phyloP scores from a whole-genome alignment of 768 basidiomycete species.

The Tulasnella sp. region DNA sequence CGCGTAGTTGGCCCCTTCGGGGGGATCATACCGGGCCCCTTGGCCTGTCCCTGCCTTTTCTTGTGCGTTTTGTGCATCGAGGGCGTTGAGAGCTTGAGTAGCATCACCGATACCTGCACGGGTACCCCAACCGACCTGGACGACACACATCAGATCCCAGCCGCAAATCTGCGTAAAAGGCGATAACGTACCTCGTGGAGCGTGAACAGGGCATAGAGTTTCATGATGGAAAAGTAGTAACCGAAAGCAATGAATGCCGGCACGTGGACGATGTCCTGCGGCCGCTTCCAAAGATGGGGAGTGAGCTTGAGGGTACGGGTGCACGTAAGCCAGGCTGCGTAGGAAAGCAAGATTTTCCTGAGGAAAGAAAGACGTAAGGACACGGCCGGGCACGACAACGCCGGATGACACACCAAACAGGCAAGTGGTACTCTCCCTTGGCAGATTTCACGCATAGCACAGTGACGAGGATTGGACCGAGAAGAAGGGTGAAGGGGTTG shows the following conservation, averaged over 20 bases:
- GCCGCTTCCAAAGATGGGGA: conserved; percentile 68
- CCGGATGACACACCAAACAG: conserved; percentile 51
- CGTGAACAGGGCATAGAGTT: conserved; percentile 79
- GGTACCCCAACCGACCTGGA: conserved; percentile 74
- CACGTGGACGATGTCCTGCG: conserved; percentile 64
- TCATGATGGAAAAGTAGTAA: conserved; percentile 93
- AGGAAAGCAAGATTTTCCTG: conserved; percentile 30
- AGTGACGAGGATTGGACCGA: conserved; percentile 68
- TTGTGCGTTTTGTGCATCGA: conserved; percentile 24
- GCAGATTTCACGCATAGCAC: conserved; percentile 72
- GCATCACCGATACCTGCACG: conserved; percentile 85
- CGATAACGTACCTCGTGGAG: conserved; percentile 84
- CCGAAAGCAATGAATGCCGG: conserved; percentile 84
- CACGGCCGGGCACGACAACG: neutral
- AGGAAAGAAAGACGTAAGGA: neutral
- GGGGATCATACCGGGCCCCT: neutral
- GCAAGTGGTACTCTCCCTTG: conserved; percentile 66
- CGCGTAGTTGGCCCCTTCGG: conserved; percentile 5
- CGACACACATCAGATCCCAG: neutral
- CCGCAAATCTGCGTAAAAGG: neutral
- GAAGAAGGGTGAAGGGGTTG: conserved; percentile 76
- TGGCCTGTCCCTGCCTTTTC: neutral
- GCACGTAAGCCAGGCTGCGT: conserved; percentile 31
- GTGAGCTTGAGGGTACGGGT: conserved; percentile 48
- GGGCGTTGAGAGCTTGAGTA: conserved; percentile 58